Conservation (phyloP, 805 yeast genomes). For the Alloascoidea africana region DNA sequence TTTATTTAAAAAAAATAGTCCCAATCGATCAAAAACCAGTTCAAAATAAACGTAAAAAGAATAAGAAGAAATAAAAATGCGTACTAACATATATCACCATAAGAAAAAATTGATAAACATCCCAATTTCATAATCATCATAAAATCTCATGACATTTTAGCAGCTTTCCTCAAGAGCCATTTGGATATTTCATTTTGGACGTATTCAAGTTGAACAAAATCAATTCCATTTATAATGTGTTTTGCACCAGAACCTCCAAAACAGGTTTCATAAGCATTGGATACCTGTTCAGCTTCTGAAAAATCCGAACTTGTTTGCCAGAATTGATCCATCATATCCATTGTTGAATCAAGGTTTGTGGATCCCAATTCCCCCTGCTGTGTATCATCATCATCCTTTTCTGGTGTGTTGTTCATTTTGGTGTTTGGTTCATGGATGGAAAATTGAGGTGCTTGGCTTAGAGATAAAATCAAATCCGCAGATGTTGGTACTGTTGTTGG, state of each 20-base stretch:
- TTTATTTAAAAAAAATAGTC: too few relatives aligned
- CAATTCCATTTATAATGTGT: conserved; percentile 50
- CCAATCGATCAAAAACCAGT: too few relatives aligned
- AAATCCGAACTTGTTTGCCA: conserved; percentile 80
- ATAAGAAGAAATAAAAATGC: too few relatives aligned
- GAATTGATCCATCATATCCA: conserved; percentile 22
- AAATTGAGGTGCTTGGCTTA: conserved; percentile 55
- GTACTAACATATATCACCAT: too few relatives aligned
- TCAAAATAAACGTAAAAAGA: too few relatives aligned
- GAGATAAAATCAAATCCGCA: conserved; percentile 32
- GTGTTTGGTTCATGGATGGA: conserved; percentile 60
- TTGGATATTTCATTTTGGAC: neutral
- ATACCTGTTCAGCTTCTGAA: conserved; percentile 72
- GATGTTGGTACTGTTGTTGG: too few relatives aligned
- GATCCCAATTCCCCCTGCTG: neutral
- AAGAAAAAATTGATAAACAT: too few relatives aligned
- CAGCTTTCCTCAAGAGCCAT: neutral
- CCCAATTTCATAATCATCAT: too few relatives aligned
- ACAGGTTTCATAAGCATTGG: conserved; percentile 35
- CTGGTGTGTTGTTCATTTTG: conserved; percentile 13
- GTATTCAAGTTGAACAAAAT: conserved; percentile 9
- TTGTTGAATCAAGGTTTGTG: neutral
- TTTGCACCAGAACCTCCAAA: conserved; percentile 47
- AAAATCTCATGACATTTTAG: too few relatives aligned
- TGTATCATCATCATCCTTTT: too few relatives aligned